Percentiles rank a stretch among this genome's conserved stretches.
phyloP scores from a whole-genome alignment of 2,329 filamentous ascomycete genomes.

The Alternaria panax region DNA sequence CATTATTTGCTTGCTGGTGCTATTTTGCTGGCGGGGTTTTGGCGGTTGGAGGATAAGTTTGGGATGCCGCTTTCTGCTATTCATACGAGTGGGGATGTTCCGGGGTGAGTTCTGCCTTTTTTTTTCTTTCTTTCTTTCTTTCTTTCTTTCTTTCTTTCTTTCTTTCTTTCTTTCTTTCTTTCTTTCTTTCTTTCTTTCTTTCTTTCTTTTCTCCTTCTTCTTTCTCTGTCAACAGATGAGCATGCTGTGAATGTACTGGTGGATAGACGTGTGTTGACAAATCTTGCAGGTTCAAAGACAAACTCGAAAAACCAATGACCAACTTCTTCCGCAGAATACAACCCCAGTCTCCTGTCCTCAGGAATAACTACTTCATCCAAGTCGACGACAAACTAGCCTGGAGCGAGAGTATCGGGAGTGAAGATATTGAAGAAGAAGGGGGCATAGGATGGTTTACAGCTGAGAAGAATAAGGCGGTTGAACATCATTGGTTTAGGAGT shows the following conservation, averaged over 20 bases:
- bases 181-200: too few species aligned
- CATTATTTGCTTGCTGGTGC: constrained; percentile 82
- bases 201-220: too few species aligned
- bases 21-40: constrained; percentile 81
- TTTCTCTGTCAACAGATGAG: too few species aligned
- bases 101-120: constrained; percentile 53
- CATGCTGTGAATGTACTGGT: too few species aligned
- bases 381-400: constrained; percentile 80
- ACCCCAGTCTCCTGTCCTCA: constrained; percentile 69
- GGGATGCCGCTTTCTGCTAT: constrained; percentile 75
- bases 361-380: constrained; percentile 90
- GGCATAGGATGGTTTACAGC: constrained; percentile 71
- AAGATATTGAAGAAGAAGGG: constrained; percentile 64
- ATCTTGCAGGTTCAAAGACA: constrained; percentile 62
- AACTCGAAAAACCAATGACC: constrained; percentile 79
- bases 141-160: too few species aligned
- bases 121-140: background rate
- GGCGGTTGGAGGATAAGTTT: constrained; percentile 81
- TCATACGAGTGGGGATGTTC: constrained; percentile 79
- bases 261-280: background rate
- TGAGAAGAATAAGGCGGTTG: constrained; percentile 74
- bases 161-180: too few species aligned
- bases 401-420: constrained; percentile 76
- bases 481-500: constrained; percentile 78
- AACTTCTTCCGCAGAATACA: constrained; percentile 76